Percentiles rank a stretch among this genome's conserved stretches.
Evolutionary conservation across 2,329 filamentous ascomycete species (phyloP).

Genomic region (Aaosphaeria arxii): DNA sequence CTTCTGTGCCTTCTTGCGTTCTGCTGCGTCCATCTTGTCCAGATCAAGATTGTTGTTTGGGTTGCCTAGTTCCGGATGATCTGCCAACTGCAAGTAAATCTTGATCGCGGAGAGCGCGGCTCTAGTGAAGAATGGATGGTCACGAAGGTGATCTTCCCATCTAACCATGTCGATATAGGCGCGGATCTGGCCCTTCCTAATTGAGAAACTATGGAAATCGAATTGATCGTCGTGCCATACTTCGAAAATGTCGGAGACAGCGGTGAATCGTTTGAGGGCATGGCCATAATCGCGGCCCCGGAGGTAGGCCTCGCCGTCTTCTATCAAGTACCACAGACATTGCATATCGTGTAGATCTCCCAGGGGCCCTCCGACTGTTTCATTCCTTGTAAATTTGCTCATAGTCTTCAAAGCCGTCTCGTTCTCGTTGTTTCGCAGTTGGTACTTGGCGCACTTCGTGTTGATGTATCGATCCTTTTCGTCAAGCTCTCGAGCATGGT

Average conservation of each 20-base stretch:
- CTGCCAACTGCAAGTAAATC: constrained; percentile 75
- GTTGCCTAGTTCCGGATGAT: constrained; percentile 66
- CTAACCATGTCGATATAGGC: constrained; percentile 94
- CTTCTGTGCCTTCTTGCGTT: constrained; percentile 83
- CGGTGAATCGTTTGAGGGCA: constrained; percentile 87
- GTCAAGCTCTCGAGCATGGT: constrained; percentile 79
- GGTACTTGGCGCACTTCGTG: constrained; percentile 96
- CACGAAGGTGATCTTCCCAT: constrained; percentile 89
- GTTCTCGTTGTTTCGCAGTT: constrained; percentile 87
- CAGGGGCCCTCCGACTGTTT: constrained; percentile 81
- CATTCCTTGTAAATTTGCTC: constrained; percentile 89
- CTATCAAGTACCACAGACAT: constrained; percentile 93
- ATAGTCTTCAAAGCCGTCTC: constrained; percentile 83
- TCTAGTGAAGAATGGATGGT: constrained; percentile 89
- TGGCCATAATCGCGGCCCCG: constrained; percentile 79
- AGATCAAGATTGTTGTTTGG: constrained; percentile 60
- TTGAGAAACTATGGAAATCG: constrained; percentile 95
- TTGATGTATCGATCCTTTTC: constrained; percentile 96
- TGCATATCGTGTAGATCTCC: constrained; percentile 97
- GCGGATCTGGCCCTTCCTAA: constrained; percentile 93
- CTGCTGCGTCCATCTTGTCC: constrained; percentile 53
- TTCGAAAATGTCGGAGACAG: constrained; percentile 89
- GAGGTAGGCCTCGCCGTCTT: constrained; percentile 87
- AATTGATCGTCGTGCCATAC: constrained; percentile 98
- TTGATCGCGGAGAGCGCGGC: constrained; percentile 79